Conservation (phyloP, 495 filamentous ascomycete species). For the Xylaria longipes region DNA sequence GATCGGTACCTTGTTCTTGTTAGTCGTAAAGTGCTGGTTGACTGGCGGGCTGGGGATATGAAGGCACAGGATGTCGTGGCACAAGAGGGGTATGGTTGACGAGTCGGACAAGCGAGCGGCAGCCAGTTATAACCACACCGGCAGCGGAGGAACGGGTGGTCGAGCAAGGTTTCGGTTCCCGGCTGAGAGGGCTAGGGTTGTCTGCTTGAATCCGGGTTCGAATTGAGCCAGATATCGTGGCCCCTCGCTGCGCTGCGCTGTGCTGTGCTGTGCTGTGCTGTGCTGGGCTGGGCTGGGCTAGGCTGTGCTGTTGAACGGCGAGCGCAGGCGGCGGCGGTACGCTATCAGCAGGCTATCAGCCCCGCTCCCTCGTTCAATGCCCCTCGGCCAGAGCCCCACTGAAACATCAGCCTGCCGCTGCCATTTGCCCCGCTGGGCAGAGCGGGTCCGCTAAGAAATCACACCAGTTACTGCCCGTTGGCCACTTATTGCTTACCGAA, state of each 20-base stretch:
- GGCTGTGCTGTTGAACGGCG: not conserved
- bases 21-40: not conserved
- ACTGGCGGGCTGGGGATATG: not conserved
- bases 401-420: not conserved
- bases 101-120: not conserved
- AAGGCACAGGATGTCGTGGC: not conserved
- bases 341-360: not conserved
- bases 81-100: not conserved
- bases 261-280: too few relatives aligned
- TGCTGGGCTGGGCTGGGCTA: too few relatives aligned
- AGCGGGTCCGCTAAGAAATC: too few relatives aligned
- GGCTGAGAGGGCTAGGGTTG: not conserved
- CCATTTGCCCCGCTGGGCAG: not conserved
- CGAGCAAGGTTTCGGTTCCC: not conserved
- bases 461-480: too few relatives aligned
- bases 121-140: not conserved
- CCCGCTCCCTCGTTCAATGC: not conserved
- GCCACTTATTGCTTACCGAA: too few relatives aligned
- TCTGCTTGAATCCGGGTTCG: not conserved
- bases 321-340: not conserved
- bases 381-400: slow-evolving; percentile 2
- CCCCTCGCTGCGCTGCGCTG: not conserved
- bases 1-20: not conserved
- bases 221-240: slow-evolving; percentile 1
- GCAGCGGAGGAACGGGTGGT: not conserved